A percentile compares a stretch with the other conserved stretches of the same genome.
Evolutionary conservation across 345 rosid genomes (phyloP).

Genomic region (Tarenaya hassleriana): DNA sequence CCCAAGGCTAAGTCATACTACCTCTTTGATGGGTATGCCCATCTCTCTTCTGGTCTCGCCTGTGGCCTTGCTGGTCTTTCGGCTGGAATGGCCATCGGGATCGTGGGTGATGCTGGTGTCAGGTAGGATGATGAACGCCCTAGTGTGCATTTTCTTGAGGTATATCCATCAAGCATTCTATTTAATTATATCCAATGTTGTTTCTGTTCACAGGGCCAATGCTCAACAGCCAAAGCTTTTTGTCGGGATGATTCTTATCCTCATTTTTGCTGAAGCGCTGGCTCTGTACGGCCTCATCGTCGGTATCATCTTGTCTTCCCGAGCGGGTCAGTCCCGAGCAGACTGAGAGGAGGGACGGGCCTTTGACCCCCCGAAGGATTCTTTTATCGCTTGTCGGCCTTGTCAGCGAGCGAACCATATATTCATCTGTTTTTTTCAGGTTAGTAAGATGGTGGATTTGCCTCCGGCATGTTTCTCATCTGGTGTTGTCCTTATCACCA

Average conservation of each 20-base stretch:
- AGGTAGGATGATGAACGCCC: conserved; percentile 43
- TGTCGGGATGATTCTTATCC: conserved; percentile 92
- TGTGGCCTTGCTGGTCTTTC: conserved; percentile 97
- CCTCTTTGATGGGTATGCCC: conserved; percentile 89
- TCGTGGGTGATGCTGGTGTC: conserved; percentile 96
- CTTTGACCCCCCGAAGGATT: too few species aligned
- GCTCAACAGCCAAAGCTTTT: conserved; percentile 95
- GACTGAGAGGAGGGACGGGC: conserved; percentile 47
- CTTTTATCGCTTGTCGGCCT: too few species aligned
- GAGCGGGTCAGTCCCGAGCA: conserved; percentile 93
- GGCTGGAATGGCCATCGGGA: conserved; percentile 97
- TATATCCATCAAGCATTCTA: too few species aligned
- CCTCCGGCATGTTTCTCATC: too few species aligned
- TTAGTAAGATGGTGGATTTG: too few species aligned
- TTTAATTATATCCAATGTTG: too few species aligned
- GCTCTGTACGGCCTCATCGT: conserved; percentile 88
- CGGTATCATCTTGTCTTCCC: conserved; percentile 89
- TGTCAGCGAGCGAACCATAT: too few species aligned
- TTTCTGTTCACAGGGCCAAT: conserved; percentile 59
- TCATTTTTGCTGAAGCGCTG: conserved; percentile 84
- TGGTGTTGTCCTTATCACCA: too few species aligned
- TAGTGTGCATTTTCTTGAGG: too few species aligned
- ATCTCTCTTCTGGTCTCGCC: conserved; percentile 91
- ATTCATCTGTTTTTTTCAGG: too few species aligned
- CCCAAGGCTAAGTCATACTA: conserved; percentile 90